Conservation (phyloP, 176 grass and related monocot genomes). For the Otatea glauca region DNA sequence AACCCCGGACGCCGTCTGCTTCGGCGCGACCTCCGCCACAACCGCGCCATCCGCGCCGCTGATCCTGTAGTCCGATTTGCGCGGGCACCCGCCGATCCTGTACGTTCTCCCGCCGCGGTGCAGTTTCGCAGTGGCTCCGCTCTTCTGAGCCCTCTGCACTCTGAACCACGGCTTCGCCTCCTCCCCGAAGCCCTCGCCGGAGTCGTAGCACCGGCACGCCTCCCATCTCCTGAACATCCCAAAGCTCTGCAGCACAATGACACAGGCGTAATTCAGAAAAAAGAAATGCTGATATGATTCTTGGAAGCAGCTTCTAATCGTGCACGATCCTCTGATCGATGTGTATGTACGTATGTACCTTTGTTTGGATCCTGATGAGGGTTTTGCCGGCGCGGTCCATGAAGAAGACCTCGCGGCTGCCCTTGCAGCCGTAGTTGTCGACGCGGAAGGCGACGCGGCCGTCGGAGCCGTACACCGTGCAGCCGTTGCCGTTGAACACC, state of each 20-base stretch:
- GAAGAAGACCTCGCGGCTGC: constrained; percentile 59
- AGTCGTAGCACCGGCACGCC: background rate
- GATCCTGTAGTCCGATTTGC: constrained; percentile 53
- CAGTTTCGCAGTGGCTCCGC: constrained; percentile 10
- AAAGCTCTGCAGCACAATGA: constrained; percentile 3
- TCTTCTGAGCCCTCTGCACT: constrained; percentile 22
- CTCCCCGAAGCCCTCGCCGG: background rate
- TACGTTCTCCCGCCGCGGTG: constrained; percentile 36
- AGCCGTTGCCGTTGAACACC: constrained; percentile 73
- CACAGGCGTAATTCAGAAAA: too few relatives aligned
- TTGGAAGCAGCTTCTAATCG: background rate
- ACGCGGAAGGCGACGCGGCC: constrained; percentile 66
- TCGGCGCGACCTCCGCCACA: constrained; percentile 42
- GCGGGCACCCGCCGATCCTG: constrained; percentile 40
- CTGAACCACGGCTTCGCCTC: constrained; percentile 58
- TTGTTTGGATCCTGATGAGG: constrained; percentile 57
- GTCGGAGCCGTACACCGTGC: constrained; percentile 69
- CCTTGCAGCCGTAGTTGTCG: constrained; percentile 73
- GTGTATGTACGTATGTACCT: background rate
- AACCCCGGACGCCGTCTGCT: constrained; percentile 61
- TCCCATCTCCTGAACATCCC: constrained; percentile 47
- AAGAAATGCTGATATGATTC: too few relatives aligned
- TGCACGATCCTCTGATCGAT: background rate
- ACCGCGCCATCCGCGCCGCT: background rate
- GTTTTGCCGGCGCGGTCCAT: constrained; percentile 65